These are phyloP conservation scores for Astrothelium macrocarpum DNA, from an alignment of 495 filamentous ascomycete species.

Conservation along the genomic window DNA sequence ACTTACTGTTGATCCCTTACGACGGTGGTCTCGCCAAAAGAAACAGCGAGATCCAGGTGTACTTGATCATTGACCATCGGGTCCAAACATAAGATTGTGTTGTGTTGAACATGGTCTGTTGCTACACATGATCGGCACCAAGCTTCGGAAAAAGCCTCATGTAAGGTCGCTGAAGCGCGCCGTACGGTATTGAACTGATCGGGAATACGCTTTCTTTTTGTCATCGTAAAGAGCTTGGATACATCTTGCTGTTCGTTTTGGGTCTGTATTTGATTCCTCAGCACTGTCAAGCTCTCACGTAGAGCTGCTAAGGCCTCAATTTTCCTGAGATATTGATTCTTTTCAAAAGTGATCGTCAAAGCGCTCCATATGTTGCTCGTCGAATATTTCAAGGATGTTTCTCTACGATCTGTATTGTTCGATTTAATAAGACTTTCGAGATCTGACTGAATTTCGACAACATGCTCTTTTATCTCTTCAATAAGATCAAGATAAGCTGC, in stretches of 20 bases:
- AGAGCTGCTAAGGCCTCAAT: background rate
- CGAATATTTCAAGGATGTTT: background rate
- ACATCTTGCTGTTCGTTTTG: background rate
- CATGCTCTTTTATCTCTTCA: background rate
- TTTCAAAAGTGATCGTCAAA: background rate
- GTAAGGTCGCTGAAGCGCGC: background rate
- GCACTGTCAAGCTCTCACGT: background rate
- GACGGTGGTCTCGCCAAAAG: no score
- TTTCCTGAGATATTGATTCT: background rate
- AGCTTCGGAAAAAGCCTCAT: background rate
- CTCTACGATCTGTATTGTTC: background rate
- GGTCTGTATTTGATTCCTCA: background rate
- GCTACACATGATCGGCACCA: background rate
- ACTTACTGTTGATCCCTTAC: no score
- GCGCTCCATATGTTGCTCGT: background rate
- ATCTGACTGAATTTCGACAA: background rate
- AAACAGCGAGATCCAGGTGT: background rate
- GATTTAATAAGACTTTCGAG: background rate
- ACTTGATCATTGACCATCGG: background rate
- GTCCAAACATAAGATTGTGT: background rate
- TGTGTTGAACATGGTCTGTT: background rate
- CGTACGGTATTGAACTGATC: background rate
- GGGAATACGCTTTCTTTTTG: background rate
- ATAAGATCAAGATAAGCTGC: background rate
- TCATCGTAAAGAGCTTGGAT: background rate